phyloP scores from a whole-genome alignment of 495 filamentous ascomycete species.

The Penicillium bialowiezense region DNA sequence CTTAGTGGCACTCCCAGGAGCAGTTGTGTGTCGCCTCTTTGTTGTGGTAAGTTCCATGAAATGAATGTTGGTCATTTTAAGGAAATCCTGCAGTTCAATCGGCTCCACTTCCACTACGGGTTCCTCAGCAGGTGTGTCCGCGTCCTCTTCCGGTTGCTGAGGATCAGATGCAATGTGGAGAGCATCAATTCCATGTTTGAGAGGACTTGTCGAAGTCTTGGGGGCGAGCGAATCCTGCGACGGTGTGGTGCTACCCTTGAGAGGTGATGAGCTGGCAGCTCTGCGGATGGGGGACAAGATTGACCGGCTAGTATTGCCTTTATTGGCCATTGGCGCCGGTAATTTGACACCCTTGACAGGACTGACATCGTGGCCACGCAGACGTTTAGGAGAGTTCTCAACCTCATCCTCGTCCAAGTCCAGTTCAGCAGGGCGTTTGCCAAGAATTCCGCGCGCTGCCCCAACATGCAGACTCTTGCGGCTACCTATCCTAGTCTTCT shows the following conservation, averaged over 20 bases:
- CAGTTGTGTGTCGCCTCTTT: constrained; percentile 83
- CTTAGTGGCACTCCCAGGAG: constrained; percentile 49
- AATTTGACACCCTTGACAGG: constrained; percentile 74
- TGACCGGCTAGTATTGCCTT: constrained; percentile 57
- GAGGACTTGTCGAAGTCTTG: constrained; percentile 20
- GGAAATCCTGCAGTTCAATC: constrained; percentile 86
- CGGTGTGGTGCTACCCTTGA: constrained; percentile 35
- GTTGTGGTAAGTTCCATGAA: constrained; percentile 96
- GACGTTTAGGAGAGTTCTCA: constrained; percentile 62
- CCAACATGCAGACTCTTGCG: constrained; percentile 78
- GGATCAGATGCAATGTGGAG: constrained; percentile 24
- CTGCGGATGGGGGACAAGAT: constrained; percentile 48
- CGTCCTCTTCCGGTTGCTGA: constrained; percentile 20
- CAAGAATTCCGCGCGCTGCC: constrained; percentile 69
- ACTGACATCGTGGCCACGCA: constrained; percentile 69
- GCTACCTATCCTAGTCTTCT: constrained; percentile 63
- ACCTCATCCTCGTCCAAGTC: constrained; percentile 65
- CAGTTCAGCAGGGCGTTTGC: constrained; percentile 70
- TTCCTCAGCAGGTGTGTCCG: constrained; percentile 14
- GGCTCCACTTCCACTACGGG: constrained; percentile 51
- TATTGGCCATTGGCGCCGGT: constrained; percentile 62
- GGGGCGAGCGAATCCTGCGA: constrained; percentile 22
- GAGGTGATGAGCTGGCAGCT: constrained; percentile 27
- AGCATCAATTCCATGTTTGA: constrained; percentile 24
- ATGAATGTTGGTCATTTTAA: constrained; percentile 91